phyloP scores from a whole-genome alignment of 1,139 yeast species.

The Pichia norvegensis region DNA sequence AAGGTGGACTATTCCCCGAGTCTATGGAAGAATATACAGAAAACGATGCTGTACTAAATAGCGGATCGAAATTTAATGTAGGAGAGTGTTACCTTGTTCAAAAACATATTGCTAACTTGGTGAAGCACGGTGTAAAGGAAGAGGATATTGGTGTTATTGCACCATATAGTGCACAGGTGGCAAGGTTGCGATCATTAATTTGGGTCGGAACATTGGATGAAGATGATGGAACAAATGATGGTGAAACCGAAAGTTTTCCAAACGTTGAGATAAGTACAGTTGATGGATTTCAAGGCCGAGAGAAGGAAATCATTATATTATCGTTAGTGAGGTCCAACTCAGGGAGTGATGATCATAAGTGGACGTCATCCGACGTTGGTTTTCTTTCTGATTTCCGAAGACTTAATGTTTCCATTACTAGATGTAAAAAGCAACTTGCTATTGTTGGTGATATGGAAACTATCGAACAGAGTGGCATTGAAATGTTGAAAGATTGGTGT shows the following conservation, averaged over 20 bases:
- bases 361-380: slow-evolving; percentile 48
- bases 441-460: slow-evolving; percentile 81
- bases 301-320: slow-evolving; percentile 80
- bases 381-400: slow-evolving; percentile 65
- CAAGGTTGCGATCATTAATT: slow-evolving; percentile 43
- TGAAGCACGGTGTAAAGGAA: slow-evolving; percentile 40
- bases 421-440: slow-evolving; percentile 81
- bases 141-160: slow-evolving; percentile 72
- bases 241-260: slow-evolving; percentile 29
- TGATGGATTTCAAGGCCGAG: slow-evolving; percentile 94
- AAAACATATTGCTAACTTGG: slow-evolving; percentile 46
- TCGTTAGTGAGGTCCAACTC: slow-evolving; percentile 78
- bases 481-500: slow-evolving; percentile 60
- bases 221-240: neutral
- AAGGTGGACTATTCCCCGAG: slow-evolving; percentile 78
- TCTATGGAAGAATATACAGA: slow-evolving; percentile 34
- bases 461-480: slow-evolving; percentile 32
- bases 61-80: slow-evolving; percentile 57
- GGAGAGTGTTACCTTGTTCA: slow-evolving; percentile 60
- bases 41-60: neutral
- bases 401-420: slow-evolving; percentile 84
- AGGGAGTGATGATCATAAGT: slow-evolving; percentile 24
- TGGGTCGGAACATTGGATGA: slow-evolving; percentile 33
- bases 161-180: slow-evolving; percentile 85
- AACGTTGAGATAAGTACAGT: slow-evolving; percentile 75